These are phyloP conservation scores for Decorospora gaudefroyi DNA, from an alignment of 2,329 filamentous ascomycete genomes.

Conservation along the genomic window DNA sequence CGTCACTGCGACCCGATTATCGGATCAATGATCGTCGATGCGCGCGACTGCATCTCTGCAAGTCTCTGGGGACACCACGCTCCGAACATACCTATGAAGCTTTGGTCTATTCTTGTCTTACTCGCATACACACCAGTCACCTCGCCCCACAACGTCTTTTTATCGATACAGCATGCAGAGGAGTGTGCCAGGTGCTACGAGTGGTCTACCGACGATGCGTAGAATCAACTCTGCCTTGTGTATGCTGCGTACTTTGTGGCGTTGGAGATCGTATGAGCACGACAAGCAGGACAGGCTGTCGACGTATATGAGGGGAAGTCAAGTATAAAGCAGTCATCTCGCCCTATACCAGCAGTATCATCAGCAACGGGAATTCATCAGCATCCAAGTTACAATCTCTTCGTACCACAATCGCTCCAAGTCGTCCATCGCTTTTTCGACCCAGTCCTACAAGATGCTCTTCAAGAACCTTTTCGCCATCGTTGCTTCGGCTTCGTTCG, in stretches of 20 bases:
- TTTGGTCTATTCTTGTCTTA: not conserved
- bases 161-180: not conserved
- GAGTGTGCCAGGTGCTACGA: slow-evolving; percentile 9
- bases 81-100: slow-evolving; percentile 1
- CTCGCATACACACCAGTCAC: not conserved
- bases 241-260: slow-evolving; percentile 7
- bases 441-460: slow-evolving; percentile 23
- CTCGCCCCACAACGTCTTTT: slow-evolving; percentile 4
- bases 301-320: not conserved
- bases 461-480: slow-evolving; percentile 22
- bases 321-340: slow-evolving; percentile 20
- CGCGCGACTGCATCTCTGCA: not conserved
- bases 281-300: not conserved
- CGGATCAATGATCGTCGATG: not conserved
- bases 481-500: slow-evolving; percentile 23
- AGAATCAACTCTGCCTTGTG: slow-evolving; percentile 13
- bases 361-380: slow-evolving; percentile 10
- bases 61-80: slow-evolving; percentile 6
- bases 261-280: slow-evolving; percentile 1
- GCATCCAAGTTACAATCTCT: slow-evolving; percentile 8
- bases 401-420: not conserved
- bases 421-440: slow-evolving; percentile 2
- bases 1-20: not conserved
- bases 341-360: slow-evolving; percentile 2
- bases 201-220: slow-evolving; percentile 6